Conservation (phyloP, 2,329 filamentous ascomycete genomes). For the Cladophialophora exuberans region DNA sequence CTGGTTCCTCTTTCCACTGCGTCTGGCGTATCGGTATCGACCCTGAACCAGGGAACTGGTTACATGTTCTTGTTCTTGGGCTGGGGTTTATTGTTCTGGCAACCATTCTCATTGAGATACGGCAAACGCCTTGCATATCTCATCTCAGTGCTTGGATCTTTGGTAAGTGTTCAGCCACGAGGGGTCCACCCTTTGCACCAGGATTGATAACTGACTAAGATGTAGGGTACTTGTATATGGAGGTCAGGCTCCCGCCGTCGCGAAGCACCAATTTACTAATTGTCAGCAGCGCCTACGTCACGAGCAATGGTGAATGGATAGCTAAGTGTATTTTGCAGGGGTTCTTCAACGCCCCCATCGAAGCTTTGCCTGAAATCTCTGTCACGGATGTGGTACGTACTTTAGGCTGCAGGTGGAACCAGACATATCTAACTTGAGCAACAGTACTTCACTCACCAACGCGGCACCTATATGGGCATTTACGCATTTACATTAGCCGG, state of each 20-base stretch:
- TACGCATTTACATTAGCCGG: slow-evolving; percentile 30
- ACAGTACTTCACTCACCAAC: slow-evolving; percentile 39
- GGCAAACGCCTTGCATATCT: slow-evolving; percentile 38
- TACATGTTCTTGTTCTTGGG: slow-evolving; percentile 48
- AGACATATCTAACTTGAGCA: background rate
- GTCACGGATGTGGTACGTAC: slow-evolving; percentile 48
- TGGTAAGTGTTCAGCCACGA: slow-evolving; percentile 37
- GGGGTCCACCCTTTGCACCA: background rate
- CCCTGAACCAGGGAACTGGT: slow-evolving; percentile 53
- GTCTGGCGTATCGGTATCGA: slow-evolving; percentile 46
- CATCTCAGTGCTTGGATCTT: slow-evolving; percentile 37
- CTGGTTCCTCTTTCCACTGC: slow-evolving; percentile 44
- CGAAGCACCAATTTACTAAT: slow-evolving; percentile 29
- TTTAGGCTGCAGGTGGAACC: background rate
- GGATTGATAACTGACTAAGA: background rate
- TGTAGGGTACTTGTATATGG: slow-evolving; percentile 19
- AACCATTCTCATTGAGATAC: slow-evolving; percentile 51
- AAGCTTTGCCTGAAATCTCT: slow-evolving; percentile 52
- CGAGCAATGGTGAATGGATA: slow-evolving; percentile 53
- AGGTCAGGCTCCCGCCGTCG: slow-evolving; percentile 36
- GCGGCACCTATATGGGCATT: slow-evolving; percentile 31
- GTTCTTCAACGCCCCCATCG: slow-evolving; percentile 53
- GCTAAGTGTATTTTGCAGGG: slow-evolving; percentile 53
- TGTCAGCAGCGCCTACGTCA: slow-evolving; percentile 43
- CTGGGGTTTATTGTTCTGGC: slow-evolving; percentile 47